Conservation (phyloP, 1,139 yeast genomes). For the Nakaseomyces kungkrabaensis region DNA sequence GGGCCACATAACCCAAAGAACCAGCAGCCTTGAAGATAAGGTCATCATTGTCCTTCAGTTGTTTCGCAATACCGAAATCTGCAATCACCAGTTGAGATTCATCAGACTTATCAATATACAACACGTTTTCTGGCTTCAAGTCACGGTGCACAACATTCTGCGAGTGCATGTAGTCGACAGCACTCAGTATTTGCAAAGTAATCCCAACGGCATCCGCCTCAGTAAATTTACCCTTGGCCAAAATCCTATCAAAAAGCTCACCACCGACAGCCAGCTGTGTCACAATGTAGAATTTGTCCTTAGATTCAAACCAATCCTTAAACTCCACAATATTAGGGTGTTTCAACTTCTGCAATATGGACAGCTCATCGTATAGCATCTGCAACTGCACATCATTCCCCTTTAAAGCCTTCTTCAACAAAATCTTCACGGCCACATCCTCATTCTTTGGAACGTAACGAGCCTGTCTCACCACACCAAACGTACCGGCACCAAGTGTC, state of each 20-base stretch:
- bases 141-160: slow-evolving; percentile 81
- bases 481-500: slow-evolving; percentile 85
- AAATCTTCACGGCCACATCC: slow-evolving; percentile 79
- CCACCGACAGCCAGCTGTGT: slow-evolving; percentile 84
- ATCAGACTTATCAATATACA: slow-evolving; percentile 39
- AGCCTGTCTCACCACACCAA: slow-evolving; percentile 81
- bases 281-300: slow-evolving; percentile 65
- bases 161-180: slow-evolving; percentile 63
- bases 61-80: slow-evolving; percentile 87
- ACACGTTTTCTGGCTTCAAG: slow-evolving; percentile 79
- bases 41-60: slow-evolving; percentile 47
- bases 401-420: slow-evolving; percentile 68
- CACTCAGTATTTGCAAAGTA: slow-evolving; percentile 59
- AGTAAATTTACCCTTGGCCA: slow-evolving; percentile 66
- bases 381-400: slow-evolving; percentile 48
- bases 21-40: slow-evolving; percentile 75
- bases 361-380: slow-evolving; percentile 65
- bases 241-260: slow-evolving; percentile 76
- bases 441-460: slow-evolving; percentile 47
- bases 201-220: slow-evolving; percentile 74
- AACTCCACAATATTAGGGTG: slow-evolving; percentile 81
- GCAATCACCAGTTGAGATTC: slow-evolving; percentile 72
- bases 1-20: slow-evolving; percentile 89
- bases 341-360: slow-evolving; percentile 50
- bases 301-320: slow-evolving; percentile 81